Percentiles rank a stretch among this genome's conserved stretches.
Evolutionary conservation across 306 rosid genomes (phyloP).

Genomic region (Lotus japonicus): DNA sequence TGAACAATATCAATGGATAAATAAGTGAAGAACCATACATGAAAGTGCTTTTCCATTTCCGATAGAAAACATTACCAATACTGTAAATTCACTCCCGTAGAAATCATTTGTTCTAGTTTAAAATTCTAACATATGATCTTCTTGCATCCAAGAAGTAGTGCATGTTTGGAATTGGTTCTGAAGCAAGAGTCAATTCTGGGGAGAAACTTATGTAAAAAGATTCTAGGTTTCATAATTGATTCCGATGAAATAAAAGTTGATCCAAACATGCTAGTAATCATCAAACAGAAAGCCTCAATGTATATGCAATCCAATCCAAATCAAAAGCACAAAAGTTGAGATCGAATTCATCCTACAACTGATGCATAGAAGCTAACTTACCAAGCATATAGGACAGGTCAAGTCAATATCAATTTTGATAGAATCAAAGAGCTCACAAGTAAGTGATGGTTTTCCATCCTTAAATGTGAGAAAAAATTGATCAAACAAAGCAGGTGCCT

Average conservation of each 20-base stretch:
- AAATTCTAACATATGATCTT: no score
- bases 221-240: no score
- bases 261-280: no score
- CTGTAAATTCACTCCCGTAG: background rate
- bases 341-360: background rate
- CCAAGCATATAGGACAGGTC: conserved; percentile 96
- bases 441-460: conserved; percentile 80
- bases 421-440: conserved; percentile 79
- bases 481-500: conserved; percentile 48
- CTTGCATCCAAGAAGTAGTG: no score
- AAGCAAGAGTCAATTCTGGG: no score
- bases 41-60: background rate
- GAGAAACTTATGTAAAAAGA: no score
- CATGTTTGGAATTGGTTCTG: no score
- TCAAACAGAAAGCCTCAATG: background rate
- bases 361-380: conserved; percentile 26
- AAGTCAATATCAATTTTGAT: conserved; percentile 69
- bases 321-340: background rate
- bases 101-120: no score
- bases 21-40: background rate
- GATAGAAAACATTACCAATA: background rate
- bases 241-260: no score
- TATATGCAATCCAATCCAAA: background rate
- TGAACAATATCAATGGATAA: background rate
- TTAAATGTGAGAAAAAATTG: conserved; percentile 54